These are phyloP conservation scores for Litchi chinensis DNA, from an alignment of 345 rosid genomes.

Conservation along the genomic window DNA sequence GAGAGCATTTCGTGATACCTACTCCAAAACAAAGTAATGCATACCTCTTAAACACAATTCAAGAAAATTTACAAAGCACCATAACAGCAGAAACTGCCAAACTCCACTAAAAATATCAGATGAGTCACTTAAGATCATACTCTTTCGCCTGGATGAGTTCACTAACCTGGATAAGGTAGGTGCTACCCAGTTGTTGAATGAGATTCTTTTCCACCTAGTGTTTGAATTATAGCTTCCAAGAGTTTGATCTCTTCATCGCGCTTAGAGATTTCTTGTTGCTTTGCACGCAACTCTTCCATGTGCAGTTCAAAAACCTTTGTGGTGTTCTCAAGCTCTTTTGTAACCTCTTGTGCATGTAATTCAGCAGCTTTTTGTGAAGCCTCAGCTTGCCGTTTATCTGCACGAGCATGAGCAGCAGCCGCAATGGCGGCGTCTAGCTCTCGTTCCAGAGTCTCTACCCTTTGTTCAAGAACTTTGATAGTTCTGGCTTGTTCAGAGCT, in stretches of 20 bases:
- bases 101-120: background rate
- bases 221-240: constrained; percentile 91
- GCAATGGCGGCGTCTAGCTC: constrained; percentile 96
- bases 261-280: constrained; percentile 83
- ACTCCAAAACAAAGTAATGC: background rate
- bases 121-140: background rate
- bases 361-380: constrained; percentile 90
- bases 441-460: constrained; percentile 92
- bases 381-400: constrained; percentile 94
- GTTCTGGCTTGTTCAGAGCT: constrained; percentile 89
- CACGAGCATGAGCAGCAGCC: constrained; percentile 91
- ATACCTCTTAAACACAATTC: background rate
- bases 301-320: constrained; percentile 91
- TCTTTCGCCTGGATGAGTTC: too few species aligned
- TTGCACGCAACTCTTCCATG: constrained; percentile 85
- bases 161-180: background rate
- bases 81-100: background rate
- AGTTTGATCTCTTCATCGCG: constrained; percentile 89
- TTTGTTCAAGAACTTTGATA: constrained; percentile 97
- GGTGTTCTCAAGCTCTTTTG: constrained; percentile 94
- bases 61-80: background rate
- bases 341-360: constrained; percentile 69
- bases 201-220: constrained; percentile 73
- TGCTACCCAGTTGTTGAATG: constrained; percentile 24
- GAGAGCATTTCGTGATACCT: background rate